Evolutionary conservation across 441 rosid genomes (phyloP), one percentile per base, ranked within the genome.

Genomic region (Raphanus hybrid): DNA sequence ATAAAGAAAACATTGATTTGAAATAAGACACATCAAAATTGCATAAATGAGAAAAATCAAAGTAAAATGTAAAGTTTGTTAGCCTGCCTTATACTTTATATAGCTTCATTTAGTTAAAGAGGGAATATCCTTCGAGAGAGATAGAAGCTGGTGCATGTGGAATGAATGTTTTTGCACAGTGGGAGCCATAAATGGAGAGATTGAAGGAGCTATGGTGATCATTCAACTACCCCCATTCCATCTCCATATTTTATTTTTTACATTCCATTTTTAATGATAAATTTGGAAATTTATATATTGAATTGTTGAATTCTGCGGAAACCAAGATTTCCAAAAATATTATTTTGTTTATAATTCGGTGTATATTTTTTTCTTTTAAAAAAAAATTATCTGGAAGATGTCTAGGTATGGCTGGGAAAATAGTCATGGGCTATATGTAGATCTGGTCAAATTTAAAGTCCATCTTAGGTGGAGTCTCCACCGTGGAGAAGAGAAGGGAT

Each of bases 141-240:
- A 29, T 29, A 29, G 23, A 6, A 6, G 71, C 64, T 32, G 79
- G 75, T 75, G 79, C 16, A 75, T 58, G 76, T 70, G 76, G 79
- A 75, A 75, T 80, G 79, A 65, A 80, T 80, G 76, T 80, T 70
- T 27, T 79, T 70, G 67, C 58, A 69, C 68, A 65, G 79, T 75
- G 72, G 64, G 34, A 69, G 72, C 79, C 79, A 79, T 79, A 79
- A 79, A 74, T 79, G 69, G 82, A 74, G 82, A 45, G 75, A 79
- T 79, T 70, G 70, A 79, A 74, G 78, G 72, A 79, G 75, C 78
- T 79, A 5, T 69, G 20, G 16, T 74, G 48, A 69, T 74, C 59
- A 57, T 74, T 74, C 78, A 79, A 69, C 82, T 2, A 79, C 75
- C 68, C 68, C 48, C 75, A 32, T 43, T 32, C 9, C 18, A 11